These are phyloP conservation scores for Penicillium sp. DNA, from an alignment of 2,329 filamentous ascomycete genomes.

Conservation along the genomic window DNA sequence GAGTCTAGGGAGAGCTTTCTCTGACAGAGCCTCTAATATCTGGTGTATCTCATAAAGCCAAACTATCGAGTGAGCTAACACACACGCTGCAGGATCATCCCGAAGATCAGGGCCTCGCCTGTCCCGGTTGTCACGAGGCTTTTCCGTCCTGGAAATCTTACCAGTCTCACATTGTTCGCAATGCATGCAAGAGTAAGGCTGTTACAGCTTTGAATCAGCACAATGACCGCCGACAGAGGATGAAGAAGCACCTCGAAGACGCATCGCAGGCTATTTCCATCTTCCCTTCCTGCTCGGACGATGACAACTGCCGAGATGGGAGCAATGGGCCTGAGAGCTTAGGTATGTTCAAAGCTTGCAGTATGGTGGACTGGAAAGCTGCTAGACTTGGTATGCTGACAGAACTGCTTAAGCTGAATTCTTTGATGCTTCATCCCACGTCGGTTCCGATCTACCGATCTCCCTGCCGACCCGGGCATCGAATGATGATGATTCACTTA, in stretches of 20 bases:
- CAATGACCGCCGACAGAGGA: neutral
- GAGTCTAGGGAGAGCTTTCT: conserved; percentile 17
- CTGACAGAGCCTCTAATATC: too few relatives aligned
- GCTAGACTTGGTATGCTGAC: neutral
- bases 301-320: neutral
- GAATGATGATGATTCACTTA: neutral
- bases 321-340: neutral
- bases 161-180: conserved; percentile 58
- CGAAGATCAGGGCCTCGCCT: conserved; percentile 55
- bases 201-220: conserved; percentile 42
- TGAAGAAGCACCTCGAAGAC: neutral
- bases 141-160: conserved; percentile 41
- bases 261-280: neutral
- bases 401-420: neutral
- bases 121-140: conserved; percentile 48
- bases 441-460: neutral
- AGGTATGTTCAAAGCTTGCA: neutral
- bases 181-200: conserved; percentile 52
- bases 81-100: conserved; percentile 41
- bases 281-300: neutral
- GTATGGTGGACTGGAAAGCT: too few relatives aligned
- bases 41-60: too few relatives aligned
- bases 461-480: neutral
- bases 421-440: too few relatives aligned
- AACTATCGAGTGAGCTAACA: neutral